Evolutionary conservation across 1,284 basidiomycete species (phyloP), one percentile per base, ranked within the genome.

Genomic region (Bjerkandera adusta): DNA sequence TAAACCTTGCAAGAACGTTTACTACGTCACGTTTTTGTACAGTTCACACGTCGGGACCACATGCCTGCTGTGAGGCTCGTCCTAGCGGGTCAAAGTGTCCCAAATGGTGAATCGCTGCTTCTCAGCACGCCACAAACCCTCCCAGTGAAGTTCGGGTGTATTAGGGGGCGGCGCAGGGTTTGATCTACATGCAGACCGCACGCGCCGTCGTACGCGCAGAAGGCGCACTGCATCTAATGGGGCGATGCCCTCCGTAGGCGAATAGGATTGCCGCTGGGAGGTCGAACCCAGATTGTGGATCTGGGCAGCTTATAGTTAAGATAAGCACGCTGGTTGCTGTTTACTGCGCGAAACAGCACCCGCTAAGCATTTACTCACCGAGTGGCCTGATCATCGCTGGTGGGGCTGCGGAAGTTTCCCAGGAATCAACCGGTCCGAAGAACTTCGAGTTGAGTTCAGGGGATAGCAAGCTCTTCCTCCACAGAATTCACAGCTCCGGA

Each of bases 81-180:
- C 27, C 22, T 25, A 38, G 36, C 36, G 22, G 36, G 36, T 21
- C 27, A 12, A 11, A 2, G 24, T 41, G 26, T 32, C n/a, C 29
- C 25, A 15, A 36, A 36, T 21, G 39, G 39, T n/a, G 29, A n/a
- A 27, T 41, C 39, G 39, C 39, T 21, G 26, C 18, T 38, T 38
- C 36, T 38, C 24, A 38, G 36, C n/a, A n/a, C n/a, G n/a, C n/a
- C n/a, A n/a, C n/a, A 20, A 30, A 16, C 39, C 32, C 39, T 27
- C 26, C n/a, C 13, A 41, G 18, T 18, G 15, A 18, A 29, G 27
- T 16, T 20, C 39, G 39, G 39, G 16, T 5, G 21, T 38, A 25
- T 38, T 38, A 38, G 15, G 24, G 22, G 7, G 36, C 36, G 22
- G 15, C 21, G 16, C 21, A 22, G 36, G n/a, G n/a, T n/a, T n/a